Percentiles rank a stretch among this genome's conserved stretches.
phyloP scores from a whole-genome alignment of 768 basidiomycete species.

The Suillus ampliporus region DNA sequence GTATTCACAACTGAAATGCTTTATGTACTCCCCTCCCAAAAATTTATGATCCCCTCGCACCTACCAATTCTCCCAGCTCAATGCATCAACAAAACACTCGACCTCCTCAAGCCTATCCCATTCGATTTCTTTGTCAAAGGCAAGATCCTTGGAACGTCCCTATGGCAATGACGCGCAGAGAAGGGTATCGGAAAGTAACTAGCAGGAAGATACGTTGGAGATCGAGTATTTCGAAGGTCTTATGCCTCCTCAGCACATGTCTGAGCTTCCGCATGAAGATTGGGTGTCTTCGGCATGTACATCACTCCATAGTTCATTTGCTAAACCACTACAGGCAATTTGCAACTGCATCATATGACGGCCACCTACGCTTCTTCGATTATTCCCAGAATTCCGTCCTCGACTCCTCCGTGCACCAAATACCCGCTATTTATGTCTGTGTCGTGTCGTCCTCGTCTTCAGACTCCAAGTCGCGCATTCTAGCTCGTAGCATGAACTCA shows the following conservation, averaged over 20 bases:
- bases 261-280: slow-evolving; percentile 84
- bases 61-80: slow-evolving; percentile 94
- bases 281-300: slow-evolving; percentile 84
- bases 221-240: slow-evolving; percentile 92
- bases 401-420: slow-evolving; percentile 57
- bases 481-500: slow-evolving; percentile 85
- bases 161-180: slow-evolving; percentile 78
- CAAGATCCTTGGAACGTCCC: slow-evolving; percentile 71
- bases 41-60: slow-evolving; percentile 87
- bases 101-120: slow-evolving; percentile 73
- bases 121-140: slow-evolving; percentile 93
- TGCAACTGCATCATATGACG: slow-evolving; percentile 84
- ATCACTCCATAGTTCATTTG: not conserved
- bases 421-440: slow-evolving; percentile 71
- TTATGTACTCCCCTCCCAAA: slow-evolving; percentile 82
- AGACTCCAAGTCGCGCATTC: slow-evolving; percentile 40
- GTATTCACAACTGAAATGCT: slow-evolving; percentile 75
- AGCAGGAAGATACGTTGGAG: slow-evolving; percentile 86
- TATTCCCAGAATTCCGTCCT: slow-evolving; percentile 63
- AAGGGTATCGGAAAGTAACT: slow-evolving; percentile 73
- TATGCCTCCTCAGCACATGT: slow-evolving; percentile 83
- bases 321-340: slow-evolving; percentile 55
- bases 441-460: slow-evolving; percentile 48
- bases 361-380: slow-evolving; percentile 74
- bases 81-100: slow-evolving; percentile 84